Percentiles rank a stretch among this genome's conserved stretches.
These are phyloP conservation scores for Salix arbutifolia DNA, from an alignment of 345 rosid species.

Conservation along the genomic window DNA sequence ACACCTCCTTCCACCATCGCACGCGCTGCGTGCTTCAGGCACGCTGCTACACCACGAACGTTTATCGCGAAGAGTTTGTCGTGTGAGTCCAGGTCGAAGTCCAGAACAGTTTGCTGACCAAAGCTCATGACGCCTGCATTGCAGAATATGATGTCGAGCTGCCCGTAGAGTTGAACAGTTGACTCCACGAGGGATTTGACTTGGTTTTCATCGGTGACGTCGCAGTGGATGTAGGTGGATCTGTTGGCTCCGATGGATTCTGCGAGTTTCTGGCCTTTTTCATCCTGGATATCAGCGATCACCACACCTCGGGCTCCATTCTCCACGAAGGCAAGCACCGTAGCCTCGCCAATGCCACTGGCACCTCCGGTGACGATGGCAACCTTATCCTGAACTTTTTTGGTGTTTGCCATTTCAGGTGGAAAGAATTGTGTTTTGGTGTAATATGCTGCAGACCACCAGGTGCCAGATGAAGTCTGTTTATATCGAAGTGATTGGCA, in stretches of 20 bases:
- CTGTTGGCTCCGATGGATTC: slow-evolving; percentile 18
- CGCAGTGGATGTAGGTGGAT: slow-evolving; percentile 27
- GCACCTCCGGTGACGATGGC: slow-evolving; percentile 32
- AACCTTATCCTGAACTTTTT: slow-evolving; percentile 17
- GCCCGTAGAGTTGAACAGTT: slow-evolving; percentile 7
- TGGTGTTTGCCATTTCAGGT: background rate
- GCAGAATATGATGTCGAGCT: slow-evolving; percentile 37
- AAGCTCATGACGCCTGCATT: slow-evolving; percentile 26
- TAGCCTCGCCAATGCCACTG: slow-evolving; percentile 26
- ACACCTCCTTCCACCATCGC: slow-evolving; percentile 31
- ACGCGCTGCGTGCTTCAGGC: slow-evolving; percentile 32
- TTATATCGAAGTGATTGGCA: too few relatives aligned
- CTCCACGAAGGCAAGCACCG: slow-evolving; percentile 17
- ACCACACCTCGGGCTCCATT: slow-evolving; percentile 24
- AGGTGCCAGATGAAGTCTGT: too few relatives aligned
- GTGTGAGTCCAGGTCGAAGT: slow-evolving; percentile 13
- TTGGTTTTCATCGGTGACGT: slow-evolving; percentile 33
- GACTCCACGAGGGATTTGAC: slow-evolving; percentile 29
- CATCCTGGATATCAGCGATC: slow-evolving; percentile 37
- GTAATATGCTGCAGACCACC: too few relatives aligned
- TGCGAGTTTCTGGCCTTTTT: slow-evolving; percentile 19
- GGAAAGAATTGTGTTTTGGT: too few relatives aligned
- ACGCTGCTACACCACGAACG: slow-evolving; percentile 26
- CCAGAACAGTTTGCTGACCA: slow-evolving; percentile 24
- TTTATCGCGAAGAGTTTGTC: slow-evolving; percentile 27